Conservation (phyloP, 2,329 filamentous ascomycete genomes). For the Amylocarpus encephaloides region DNA sequence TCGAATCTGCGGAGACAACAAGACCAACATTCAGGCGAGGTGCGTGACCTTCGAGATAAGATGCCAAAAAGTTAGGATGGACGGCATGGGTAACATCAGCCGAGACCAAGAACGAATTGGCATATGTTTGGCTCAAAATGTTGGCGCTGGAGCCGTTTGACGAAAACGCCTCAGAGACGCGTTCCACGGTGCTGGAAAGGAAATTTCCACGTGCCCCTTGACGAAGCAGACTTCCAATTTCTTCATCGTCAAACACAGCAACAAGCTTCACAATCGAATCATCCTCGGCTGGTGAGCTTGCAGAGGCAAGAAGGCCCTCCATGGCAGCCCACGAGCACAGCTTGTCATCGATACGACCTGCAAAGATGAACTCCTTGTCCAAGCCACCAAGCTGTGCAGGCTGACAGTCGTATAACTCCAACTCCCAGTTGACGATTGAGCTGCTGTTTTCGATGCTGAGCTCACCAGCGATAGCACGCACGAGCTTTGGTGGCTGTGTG, state of each 20-base stretch:
- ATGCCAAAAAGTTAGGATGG: constrained; percentile 84
- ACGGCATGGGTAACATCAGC: constrained; percentile 92
- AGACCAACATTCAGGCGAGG: constrained; percentile 86
- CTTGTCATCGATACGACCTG: constrained; percentile 94
- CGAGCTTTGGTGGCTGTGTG: constrained; percentile 79
- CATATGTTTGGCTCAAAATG: constrained; percentile 74
- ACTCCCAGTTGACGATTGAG: constrained; percentile 89
- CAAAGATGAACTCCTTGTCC: constrained; percentile 90
- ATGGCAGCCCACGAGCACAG: constrained; percentile 92
- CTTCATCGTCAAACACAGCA: constrained; percentile 94
- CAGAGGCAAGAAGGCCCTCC: constrained; percentile 69
- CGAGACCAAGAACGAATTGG: constrained; percentile 85
- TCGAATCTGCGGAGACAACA: constrained; percentile 71
- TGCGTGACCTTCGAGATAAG: constrained; percentile 79
- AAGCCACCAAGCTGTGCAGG: constrained; percentile 78
- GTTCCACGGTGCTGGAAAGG: constrained; percentile 72
- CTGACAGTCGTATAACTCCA: constrained; percentile 89
- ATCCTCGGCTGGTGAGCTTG: constrained; percentile 45
- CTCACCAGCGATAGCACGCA: constrained; percentile 72
- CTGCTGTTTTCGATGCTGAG: constrained; percentile 67
- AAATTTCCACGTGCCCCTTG: constrained; percentile 91
- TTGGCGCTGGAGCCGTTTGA: constrained; percentile 44
- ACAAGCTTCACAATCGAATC: constrained; percentile 79
- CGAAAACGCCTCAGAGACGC: constrained; percentile 65
- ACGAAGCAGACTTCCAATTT: constrained; percentile 84